A percentile compares a stretch with the other conserved stretches of the same genome.
These are phyloP conservation scores for Huiozyma naganishii DNA, from an alignment of 805 yeast genomes.

Conservation along the genomic window DNA sequence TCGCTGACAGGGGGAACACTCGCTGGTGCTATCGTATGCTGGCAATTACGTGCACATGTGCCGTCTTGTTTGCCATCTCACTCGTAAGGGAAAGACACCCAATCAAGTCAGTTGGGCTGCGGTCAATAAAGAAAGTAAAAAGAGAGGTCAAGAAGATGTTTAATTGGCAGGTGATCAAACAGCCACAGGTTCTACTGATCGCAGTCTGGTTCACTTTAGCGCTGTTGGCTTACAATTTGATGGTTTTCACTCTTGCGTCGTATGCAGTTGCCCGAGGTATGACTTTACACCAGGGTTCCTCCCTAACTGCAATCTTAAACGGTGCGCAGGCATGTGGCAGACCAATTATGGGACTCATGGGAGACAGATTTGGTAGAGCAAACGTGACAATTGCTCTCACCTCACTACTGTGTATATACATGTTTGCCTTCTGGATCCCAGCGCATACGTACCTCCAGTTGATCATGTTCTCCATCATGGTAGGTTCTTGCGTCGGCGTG, in stretches of 20 bases:
- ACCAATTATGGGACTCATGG: conserved; percentile 35
- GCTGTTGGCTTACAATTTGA: conserved; percentile 33
- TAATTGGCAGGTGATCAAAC: conserved; percentile 9
- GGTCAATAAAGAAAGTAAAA: conserved; percentile 18
- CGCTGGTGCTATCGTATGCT: conserved; percentile 38
- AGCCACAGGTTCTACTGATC: conserved; percentile 25
- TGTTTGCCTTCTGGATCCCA: conserved; percentile 40
- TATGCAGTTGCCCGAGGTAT: conserved; percentile 39
- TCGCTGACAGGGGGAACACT: conserved; percentile 33
- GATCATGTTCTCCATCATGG: conserved; percentile 31
- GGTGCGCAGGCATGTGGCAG: conserved; percentile 39
- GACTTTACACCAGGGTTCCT: conserved; percentile 33
- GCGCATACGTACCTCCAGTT: conserved; percentile 32
- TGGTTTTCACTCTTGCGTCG: conserved; percentile 37
- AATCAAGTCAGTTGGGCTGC: conserved; percentile 20
- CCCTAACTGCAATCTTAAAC: conserved; percentile 35
- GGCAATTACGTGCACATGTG: conserved; percentile 30
- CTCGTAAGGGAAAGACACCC: conserved; percentile 38
- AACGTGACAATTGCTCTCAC: conserved; percentile 35
- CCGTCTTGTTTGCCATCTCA: conserved; percentile 31
- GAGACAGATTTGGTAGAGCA: conserved; percentile 37
- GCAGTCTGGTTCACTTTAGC: conserved; percentile 30
- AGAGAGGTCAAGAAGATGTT: conserved; percentile 13
- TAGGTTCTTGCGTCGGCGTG: conserved; percentile 38
- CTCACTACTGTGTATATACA: conserved; percentile 28